Base-by-base conservation (phyloP, 352 stramenopile species). In the Aphanomyces invadans region DNA sequence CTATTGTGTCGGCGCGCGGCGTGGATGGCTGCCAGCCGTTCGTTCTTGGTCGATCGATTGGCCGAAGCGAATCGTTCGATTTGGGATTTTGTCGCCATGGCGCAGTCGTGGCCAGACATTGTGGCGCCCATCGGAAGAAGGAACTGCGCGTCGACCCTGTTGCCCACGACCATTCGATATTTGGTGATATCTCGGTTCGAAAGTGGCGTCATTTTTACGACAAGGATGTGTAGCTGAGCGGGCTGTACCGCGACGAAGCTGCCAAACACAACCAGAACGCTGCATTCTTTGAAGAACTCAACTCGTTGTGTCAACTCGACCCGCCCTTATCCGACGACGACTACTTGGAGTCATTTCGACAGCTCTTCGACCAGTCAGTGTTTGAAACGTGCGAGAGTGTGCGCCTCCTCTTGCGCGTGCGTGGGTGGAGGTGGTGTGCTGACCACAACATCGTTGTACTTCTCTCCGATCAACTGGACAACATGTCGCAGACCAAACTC, bases 21-120 rank as follows among this genome's bases (percentile, higher is more conserved):
- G 10, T 31, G 21, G 23, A n/a, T 67, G 0, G 60, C 42, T 15
- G 25, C 33, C 2, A 67, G 38, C 7, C 48, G 23, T 3, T 19
- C 60, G 9, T 67, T 67, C 33, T 19, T 67, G 9, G 15, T 67
- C 23, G 60, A 67, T 33, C 60, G 60, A 11, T 21, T 67, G 3
- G 17, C 38, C 2, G 60, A 49, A 25, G 11, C 4, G n/a, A 67
- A 67, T 33, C 46, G 60, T 2, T 51, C 48, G 21, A 36, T 67
- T 2, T 59, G 48, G 21, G 60, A 67, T 29, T 51, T 52, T 28
- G 42, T 67, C 49, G 44, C 60, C 2, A 46, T 67, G 26, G 45
- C 5, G 23, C 38, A 67, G 26, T 38, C 38, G 21, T 67, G 60
- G 60, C 60, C 60, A 15, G 9, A 25, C 11, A 44, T 46, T 11